These are phyloP conservation scores for Phytopythium chamaehyphon DNA, from an alignment of 352 stramenopile genomes.

Conservation along the genomic window DNA sequence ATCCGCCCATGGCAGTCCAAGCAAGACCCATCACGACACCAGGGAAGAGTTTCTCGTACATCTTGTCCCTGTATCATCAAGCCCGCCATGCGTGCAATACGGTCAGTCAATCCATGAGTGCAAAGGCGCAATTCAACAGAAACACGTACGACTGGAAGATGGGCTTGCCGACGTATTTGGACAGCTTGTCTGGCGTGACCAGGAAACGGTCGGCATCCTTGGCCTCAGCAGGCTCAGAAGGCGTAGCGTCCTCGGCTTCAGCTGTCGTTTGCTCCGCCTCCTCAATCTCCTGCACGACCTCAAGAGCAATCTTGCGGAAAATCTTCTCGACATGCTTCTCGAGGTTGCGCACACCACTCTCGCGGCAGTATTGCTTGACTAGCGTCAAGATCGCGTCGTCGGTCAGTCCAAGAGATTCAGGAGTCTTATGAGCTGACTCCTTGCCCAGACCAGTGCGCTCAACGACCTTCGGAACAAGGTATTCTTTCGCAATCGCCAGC, in stretches of 20 bases:
- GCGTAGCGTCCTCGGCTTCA: constrained; percentile 7
- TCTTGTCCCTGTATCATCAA: constrained; percentile 75
- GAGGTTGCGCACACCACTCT: constrained; percentile 97
- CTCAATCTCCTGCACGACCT: constrained; percentile 91
- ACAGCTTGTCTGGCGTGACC: constrained; percentile 93
- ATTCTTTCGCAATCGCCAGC: constrained; percentile 96
- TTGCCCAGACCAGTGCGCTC: constrained; percentile 88
- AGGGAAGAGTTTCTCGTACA: constrained; percentile 94
- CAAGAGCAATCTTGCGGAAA: constrained; percentile 96
- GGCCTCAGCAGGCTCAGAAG: constrained; percentile 2
- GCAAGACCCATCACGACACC: constrained; percentile 99
- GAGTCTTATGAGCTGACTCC: constrained; percentile 45
- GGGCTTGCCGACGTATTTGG: constrained; percentile 98
- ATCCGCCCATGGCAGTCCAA: constrained; percentile 98
- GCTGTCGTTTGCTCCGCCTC: constrained; percentile 16
- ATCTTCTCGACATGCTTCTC: constrained; percentile 99
- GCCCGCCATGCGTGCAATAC: background rate
- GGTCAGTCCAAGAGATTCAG: constrained; percentile 87
- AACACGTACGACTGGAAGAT: constrained; percentile 92
- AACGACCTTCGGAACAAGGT: constrained; percentile 96
- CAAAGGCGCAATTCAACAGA: background rate
- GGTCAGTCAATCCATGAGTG: background rate
- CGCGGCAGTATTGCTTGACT: constrained; percentile 93
- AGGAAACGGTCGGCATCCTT: constrained; percentile 71
- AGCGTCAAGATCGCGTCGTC: constrained; percentile 91